A percentile compares a stretch with the other conserved stretches of the same genome.
These are phyloP conservation scores for Penicillium sp. DNA, from an alignment of 2,329 filamentous ascomycete genomes.

Conservation along the genomic window DNA sequence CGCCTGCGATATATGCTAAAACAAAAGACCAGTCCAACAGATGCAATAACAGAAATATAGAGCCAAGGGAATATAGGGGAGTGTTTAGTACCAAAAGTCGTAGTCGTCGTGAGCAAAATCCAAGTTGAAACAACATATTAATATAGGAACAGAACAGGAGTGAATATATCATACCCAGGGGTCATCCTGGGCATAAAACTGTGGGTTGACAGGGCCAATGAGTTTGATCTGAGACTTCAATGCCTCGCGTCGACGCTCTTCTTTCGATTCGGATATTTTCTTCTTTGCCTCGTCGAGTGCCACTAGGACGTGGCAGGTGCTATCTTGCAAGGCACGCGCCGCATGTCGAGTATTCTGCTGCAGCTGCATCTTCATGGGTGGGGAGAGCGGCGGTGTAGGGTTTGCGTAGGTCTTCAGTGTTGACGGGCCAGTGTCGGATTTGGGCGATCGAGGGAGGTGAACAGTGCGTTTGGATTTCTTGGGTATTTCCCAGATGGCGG, in stretches of 20 bases:
- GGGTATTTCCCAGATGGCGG: slow-evolving; percentile 33
- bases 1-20: not conserved
- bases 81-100: not conserved
- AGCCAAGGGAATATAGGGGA: not conserved
- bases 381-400: slow-evolving; percentile 17
- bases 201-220: slow-evolving; percentile 36
- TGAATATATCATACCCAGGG: slow-evolving; percentile 27
- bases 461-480: slow-evolving; percentile 24
- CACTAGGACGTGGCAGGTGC: slow-evolving; percentile 25
- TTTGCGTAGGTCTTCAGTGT: slow-evolving; percentile 1
- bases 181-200: slow-evolving; percentile 23
- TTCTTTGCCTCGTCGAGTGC: slow-evolving; percentile 34
- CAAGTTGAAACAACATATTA: slow-evolving; percentile 4
- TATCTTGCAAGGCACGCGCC: slow-evolving; percentile 23
- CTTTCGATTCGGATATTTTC: slow-evolving; percentile 31
- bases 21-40: not conserved
- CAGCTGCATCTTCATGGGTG: slow-evolving; percentile 19
- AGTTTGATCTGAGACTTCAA: slow-evolving; percentile 42
- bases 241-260: slow-evolving; percentile 35
- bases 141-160: slow-evolving; percentile 4
- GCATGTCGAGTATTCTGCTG: slow-evolving; percentile 27
- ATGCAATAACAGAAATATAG: not conserved
- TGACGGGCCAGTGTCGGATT: slow-evolving; percentile 5
- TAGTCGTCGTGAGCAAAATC: not conserved
- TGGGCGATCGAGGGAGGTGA: not conserved